Evolutionary conservation across 2,329 filamentous ascomycete species (phyloP).

Genomic region (Septoria petroselini): DNA sequence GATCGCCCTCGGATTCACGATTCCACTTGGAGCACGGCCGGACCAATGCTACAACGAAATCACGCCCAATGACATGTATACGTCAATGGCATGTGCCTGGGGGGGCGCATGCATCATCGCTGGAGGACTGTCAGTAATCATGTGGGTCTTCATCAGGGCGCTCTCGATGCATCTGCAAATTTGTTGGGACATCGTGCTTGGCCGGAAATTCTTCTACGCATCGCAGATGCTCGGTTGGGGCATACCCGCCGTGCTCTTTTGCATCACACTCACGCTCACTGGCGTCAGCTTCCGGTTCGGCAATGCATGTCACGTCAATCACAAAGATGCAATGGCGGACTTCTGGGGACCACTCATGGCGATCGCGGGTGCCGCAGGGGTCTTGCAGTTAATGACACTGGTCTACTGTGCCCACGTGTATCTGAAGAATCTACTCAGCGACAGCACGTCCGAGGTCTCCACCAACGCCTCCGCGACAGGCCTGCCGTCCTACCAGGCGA

Average conservation of each 20-base stretch:
- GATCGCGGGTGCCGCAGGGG: constrained; percentile 70
- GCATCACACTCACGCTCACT: constrained; percentile 74
- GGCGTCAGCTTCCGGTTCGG: constrained; percentile 95
- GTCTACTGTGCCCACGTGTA: constrained; percentile 94
- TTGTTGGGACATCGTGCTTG: constrained; percentile 92
- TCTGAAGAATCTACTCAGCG: constrained; percentile 70
- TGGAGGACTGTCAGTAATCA: constrained; percentile 77
- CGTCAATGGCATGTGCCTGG: constrained; percentile 75
- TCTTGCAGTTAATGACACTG: constrained; percentile 79
- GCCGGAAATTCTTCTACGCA: constrained; percentile 82
- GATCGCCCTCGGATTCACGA: constrained; percentile 89
- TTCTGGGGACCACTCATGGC: constrained; percentile 88
- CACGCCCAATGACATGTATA: constrained; percentile 89
- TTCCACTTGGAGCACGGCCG: constrained; percentile 75
- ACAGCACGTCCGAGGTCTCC: constrained; percentile 58
- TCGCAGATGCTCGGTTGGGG: constrained; percentile 81
- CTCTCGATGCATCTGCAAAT: constrained; percentile 89
- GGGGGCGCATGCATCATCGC: constrained; percentile 83
- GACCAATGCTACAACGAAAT: constrained; percentile 84
- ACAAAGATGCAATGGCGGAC: constrained; percentile 73
- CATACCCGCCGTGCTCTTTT: constrained; percentile 71
- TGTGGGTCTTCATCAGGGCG: constrained; percentile 89
- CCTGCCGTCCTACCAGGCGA: constrained; percentile 72
- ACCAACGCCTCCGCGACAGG: constrained; percentile 55
- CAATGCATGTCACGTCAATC: constrained; percentile 89